These are phyloP conservation scores for Monilinia fructigena DNA, from an alignment of 2,329 filamentous ascomycete genomes.

Conservation along the genomic window DNA sequence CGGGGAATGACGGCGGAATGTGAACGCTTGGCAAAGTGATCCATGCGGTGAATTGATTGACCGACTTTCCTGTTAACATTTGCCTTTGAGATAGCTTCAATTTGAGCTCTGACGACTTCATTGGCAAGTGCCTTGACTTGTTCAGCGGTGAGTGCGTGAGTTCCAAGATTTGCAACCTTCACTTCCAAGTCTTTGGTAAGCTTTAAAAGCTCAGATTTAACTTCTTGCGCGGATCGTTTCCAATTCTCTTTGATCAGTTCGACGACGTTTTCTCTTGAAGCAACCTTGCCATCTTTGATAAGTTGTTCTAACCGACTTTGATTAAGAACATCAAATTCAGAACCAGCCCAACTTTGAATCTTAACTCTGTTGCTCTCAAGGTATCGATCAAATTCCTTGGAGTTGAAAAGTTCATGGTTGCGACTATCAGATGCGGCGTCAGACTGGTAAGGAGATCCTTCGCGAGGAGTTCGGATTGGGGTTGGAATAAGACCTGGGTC, in stretches of 20 bases:
- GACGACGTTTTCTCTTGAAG: slow-evolving; percentile 59
- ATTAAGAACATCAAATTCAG: slow-evolving; percentile 30
- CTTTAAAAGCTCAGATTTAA: slow-evolving; percentile 29
- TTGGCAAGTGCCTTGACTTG: slow-evolving; percentile 29
- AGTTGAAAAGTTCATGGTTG: not conserved
- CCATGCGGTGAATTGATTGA: slow-evolving; percentile 51
- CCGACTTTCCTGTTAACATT: slow-evolving; percentile 31
- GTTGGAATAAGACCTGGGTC: slow-evolving; percentile 19
- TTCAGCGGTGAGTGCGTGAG: slow-evolving; percentile 24
- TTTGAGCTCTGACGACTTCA: slow-evolving; percentile 30
- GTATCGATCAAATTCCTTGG: slow-evolving; percentile 22
- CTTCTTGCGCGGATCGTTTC: slow-evolving; percentile 41
- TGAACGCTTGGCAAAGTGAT: slow-evolving; percentile 65
- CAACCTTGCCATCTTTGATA: slow-evolving; percentile 29
- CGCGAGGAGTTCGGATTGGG: not conserved
- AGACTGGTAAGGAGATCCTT: not conserved
- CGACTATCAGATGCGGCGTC: not conserved
- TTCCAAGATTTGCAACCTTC: slow-evolving; percentile 27
- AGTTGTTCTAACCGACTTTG: slow-evolving; percentile 25
- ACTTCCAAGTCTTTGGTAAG: slow-evolving; percentile 27
- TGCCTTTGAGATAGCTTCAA: slow-evolving; percentile 34
- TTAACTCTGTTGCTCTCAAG: slow-evolving; percentile 23
- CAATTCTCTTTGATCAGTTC: slow-evolving; percentile 87
- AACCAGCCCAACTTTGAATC: slow-evolving; percentile 19
- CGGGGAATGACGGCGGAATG: slow-evolving; percentile 42